Conservation (phyloP, 805 yeast genomes). For the Cyberlindnera veronae region DNA sequence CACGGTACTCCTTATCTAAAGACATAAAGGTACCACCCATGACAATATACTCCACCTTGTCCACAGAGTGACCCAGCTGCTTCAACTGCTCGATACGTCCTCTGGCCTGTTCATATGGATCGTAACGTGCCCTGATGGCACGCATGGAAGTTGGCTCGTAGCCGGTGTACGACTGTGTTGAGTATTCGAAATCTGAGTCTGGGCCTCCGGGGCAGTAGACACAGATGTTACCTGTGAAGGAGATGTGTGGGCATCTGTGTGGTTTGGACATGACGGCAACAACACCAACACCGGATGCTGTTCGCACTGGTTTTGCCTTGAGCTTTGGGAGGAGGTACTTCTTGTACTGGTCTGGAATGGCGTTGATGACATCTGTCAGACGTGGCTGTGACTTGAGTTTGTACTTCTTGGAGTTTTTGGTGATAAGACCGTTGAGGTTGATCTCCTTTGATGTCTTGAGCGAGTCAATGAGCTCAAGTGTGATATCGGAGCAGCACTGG, state of each 20-base stretch:
- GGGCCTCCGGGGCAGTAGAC: conserved; percentile 99
- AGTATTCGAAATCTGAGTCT: conserved; percentile 95
- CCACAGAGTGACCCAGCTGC: conserved; percentile 93
- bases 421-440: conserved; percentile 86
- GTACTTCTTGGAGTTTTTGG: conserved; percentile 82
- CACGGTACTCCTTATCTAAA: conserved; percentile 84
- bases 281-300: conserved; percentile 98
- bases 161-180: conserved; percentile 97
- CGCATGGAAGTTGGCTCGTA: conserved; percentile 99
- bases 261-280: conserved; percentile 99
- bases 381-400: conserved; percentile 90
- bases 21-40: conserved; percentile 99
- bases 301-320: conserved; percentile 97
- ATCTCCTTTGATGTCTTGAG: conserved; percentile 72
- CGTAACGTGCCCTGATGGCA: conserved; percentile 97
- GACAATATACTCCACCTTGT: conserved; percentile 94
- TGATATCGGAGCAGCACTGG: conserved; percentile 89
- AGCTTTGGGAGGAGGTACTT: conserved; percentile 87
- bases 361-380: conserved; percentile 87
- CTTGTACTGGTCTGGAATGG: conserved; percentile 95
- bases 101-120: conserved; percentile 97
- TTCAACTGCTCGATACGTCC: conserved; percentile 95
- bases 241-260: conserved; percentile 98
- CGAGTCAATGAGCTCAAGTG: conserved; percentile 78
- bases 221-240: conserved; percentile 97